phyloP scores from a whole-genome alignment of 306 rosid genomes.

The Amphicarpaea edgeworthii region DNA sequence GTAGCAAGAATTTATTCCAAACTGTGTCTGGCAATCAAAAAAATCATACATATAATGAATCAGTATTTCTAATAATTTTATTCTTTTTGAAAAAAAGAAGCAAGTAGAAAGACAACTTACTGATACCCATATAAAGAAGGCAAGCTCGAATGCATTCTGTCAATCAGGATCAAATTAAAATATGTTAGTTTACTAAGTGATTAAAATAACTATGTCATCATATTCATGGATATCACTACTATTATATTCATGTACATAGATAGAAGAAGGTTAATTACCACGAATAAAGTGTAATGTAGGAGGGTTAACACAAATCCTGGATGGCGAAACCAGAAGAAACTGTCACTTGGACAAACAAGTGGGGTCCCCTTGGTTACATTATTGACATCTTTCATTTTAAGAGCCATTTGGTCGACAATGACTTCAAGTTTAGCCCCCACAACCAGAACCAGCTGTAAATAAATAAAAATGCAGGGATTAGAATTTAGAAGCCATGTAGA shows the following conservation, averaged over 20 bases:
- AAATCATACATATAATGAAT: not conserved
- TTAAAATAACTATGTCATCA: not conserved
- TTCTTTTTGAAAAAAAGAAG: not conserved
- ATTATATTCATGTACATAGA: not conserved
- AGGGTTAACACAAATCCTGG: slow-evolving; percentile 33
- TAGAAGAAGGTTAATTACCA: slow-evolving; percentile 30
- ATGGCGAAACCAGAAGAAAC: slow-evolving; percentile 36
- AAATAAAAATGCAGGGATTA: not conserved
- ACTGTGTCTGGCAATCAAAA: slow-evolving; percentile 28
- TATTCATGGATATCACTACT: not conserved
- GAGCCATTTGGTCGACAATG: slow-evolving; percentile 33
- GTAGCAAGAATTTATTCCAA: slow-evolving; percentile 36
- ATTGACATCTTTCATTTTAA: slow-evolving; percentile 13
- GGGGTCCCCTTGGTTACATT: slow-evolving; percentile 35
- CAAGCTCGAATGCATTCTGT: slow-evolving; percentile 38
- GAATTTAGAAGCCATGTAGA: slow-evolving; percentile 12
- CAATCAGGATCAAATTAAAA: not conserved
- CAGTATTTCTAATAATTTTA: not conserved
- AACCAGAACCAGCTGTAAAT: slow-evolving; percentile 28
- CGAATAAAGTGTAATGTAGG: slow-evolving; percentile 32
- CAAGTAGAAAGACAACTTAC: slow-evolving; percentile 24
- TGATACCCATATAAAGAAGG: slow-evolving; percentile 31
- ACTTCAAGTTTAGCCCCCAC: slow-evolving; percentile 39
- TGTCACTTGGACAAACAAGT: slow-evolving; percentile 35
- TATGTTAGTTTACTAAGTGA: not conserved